Percentiles rank a stretch among this genome's conserved stretches.
phyloP scores from a whole-genome alignment of 2,329 filamentous ascomycete genomes.

The Xylaria arbuscula region DNA sequence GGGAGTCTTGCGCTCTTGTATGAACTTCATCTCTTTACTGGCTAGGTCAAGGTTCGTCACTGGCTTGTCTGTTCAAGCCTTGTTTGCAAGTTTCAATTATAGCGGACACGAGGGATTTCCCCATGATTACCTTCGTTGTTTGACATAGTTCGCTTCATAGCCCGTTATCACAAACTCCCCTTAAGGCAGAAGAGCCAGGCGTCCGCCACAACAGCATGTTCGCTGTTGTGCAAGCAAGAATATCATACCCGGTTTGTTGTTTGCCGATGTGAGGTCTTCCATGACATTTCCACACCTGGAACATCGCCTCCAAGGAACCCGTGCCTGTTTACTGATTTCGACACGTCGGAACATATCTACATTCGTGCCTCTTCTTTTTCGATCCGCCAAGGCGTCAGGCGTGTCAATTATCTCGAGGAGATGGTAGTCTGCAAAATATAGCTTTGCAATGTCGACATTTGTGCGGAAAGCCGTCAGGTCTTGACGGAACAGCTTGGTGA shows the following conservation, averaged over 20 bases:
- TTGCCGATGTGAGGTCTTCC: constrained; percentile 63
- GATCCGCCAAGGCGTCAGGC: constrained; percentile 57
- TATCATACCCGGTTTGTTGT: constrained; percentile 60
- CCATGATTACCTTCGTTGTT: background rate
- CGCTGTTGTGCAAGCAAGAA: constrained; percentile 67
- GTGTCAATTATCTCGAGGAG: constrained; percentile 75
- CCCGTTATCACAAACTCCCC: constrained; percentile 1
- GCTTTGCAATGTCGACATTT: constrained; percentile 70
- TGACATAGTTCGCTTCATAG: constrained; percentile 29
- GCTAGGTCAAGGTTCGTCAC: background rate
- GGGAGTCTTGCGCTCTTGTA: background rate
- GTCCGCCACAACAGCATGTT: constrained; percentile 66
- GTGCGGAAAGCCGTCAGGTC: constrained; percentile 68
- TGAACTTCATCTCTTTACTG: too few relatives aligned
- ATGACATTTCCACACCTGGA: constrained; percentile 73
- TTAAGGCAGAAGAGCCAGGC: constrained; percentile 59
- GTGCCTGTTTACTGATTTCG: constrained; percentile 61
- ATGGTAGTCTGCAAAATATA: constrained; percentile 79
- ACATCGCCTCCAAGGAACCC: constrained; percentile 59
- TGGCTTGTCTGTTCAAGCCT: background rate
- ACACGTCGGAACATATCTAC: constrained; percentile 70
- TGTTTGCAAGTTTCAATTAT: background rate
- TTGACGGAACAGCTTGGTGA: constrained; percentile 72
- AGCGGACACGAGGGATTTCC: background rate
- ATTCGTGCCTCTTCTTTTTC: constrained; percentile 53